Base-by-base conservation (phyloP, 441 rosid genomes). In the Aquilaria agallochum region DNA sequence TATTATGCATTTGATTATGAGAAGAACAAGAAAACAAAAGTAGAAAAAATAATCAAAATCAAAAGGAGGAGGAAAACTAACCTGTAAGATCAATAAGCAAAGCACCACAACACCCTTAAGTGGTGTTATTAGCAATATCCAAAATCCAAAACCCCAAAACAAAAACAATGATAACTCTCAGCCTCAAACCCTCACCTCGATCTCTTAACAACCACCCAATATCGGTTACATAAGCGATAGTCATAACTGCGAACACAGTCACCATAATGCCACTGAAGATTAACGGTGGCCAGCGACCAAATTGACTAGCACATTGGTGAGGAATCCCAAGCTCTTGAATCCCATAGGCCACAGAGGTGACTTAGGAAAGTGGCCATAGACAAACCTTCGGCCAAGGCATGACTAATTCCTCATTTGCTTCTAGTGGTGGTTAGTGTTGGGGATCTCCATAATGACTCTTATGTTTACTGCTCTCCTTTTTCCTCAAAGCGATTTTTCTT, bases 321-420 rank as follows among this genome's bases (percentile, higher is more conserved):
- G 97, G 97, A 48, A 91, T 91, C 59, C 99, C 99, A 9, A 94
- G 85, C 94, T 89, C 94, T 59, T 94, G 99, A 49, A 95, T 92
- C 13, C 99, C 99, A 30, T 96, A 85, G 0, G 96, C 95, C 15
- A 95, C 88, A 46, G 97, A 88, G 33, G 99, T 85, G 53, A 95
- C 99, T 31, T 86, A 85, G 57, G 92, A 84, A 5, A 92, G 84
- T 62, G 72, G 81, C 47, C 91, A 78, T 61, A 84, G 79, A 27
- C 83, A 79, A 0, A 82, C 82, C 48, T 85, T 84, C 14, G 71
- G 13, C 65, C 55, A 55, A 5, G 63, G 36, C 9, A 59, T n/a
- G 65, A 65, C 5, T 74, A 70, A 31, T 62, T 50, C 36, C 74
- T 72, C 49, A 63, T 57, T 40, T 40, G 20, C 14, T 59, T 59